Base-by-base conservation (phyloP, 208 protist species). In the Naegleria lovaniensis region DNA sequence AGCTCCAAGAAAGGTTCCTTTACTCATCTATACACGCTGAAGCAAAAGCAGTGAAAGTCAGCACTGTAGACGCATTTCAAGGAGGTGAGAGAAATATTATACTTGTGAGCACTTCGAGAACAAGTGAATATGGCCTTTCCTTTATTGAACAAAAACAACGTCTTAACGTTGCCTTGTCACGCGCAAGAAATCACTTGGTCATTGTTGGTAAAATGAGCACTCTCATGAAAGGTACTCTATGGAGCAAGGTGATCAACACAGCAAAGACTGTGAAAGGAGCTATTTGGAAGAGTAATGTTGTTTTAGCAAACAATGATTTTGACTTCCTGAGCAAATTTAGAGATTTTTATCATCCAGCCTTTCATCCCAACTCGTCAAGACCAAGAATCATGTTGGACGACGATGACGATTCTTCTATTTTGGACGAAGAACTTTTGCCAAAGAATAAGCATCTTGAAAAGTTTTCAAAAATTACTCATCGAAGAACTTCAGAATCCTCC, bases 31-130 rank as follows among this genome's bases (percentile, higher is more conserved):
- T 33, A 0, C 43, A 41, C 0, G 48, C 48, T 36, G 11, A 79
- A 29, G 9, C 83, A 22, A 90, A 90, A n/a, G 38, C n/a, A n/a
- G 33, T 90, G 0, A 85, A 92, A 48, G 91, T 93, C 0, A 91
- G 58, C 33, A 93, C 92, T 25, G 92, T 93, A 6, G 92, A 93
- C 92, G 91, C 91, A n/a, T 93, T 93, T 25, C 92, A 93, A 90
- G 92, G 92, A 16, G 92, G 90, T 40, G 92, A 93, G 67, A 85
- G 83, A 43, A 92, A 93, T 9, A 86, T 93, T 40, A 91, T 93
- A 6, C 51, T 93, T 58, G 33, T 93, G 0, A 91, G 91, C 22
- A 76, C 52, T 38, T 89, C n/a, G 0, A 48, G 92, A 22, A 93
- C 79, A 7, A 67, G n/a, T 52, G 55, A 91, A 38, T 76, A 90